phyloP scores from a whole-genome alignment of 129 eudicot genomes.

The Mikania micrantha region DNA sequence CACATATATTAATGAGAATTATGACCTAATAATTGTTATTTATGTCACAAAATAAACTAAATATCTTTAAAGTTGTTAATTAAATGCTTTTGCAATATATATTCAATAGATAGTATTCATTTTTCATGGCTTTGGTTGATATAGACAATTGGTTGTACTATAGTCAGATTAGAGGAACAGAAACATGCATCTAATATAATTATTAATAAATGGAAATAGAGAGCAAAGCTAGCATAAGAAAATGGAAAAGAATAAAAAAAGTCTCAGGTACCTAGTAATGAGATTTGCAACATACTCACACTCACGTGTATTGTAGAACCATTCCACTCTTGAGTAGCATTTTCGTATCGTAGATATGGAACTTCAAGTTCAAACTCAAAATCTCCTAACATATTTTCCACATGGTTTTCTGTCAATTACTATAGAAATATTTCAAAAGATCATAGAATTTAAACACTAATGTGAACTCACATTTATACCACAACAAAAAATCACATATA shows the following conservation, averaged over 20 bases:
- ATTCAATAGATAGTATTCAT: background rate
- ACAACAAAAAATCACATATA: background rate
- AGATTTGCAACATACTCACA: conserved; percentile 78
- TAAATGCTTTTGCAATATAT: background rate
- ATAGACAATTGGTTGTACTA: background rate
- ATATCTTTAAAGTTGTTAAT: background rate
- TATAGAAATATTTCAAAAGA: conserved; percentile 6
- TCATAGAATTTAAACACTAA: background rate
- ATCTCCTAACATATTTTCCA: conserved; percentile 70
- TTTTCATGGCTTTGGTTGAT: background rate
- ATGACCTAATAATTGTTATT: background rate
- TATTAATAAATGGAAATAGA: background rate
- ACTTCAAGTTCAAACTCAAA: conserved; percentile 72
- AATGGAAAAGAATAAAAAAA: background rate
- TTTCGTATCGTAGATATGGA: conserved; percentile 66
- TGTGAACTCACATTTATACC: background rate
- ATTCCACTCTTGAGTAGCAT: conserved; percentile 73
- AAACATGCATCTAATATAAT: conserved; percentile 5
- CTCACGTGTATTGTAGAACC: conserved; percentile 75
- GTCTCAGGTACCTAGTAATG: conserved; percentile 47
- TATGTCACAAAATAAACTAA: background rate
- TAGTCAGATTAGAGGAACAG: background rate
- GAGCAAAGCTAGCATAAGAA: background rate
- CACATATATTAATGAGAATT: background rate
- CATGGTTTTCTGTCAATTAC: conserved; percentile 59